Base-by-base conservation (phyloP, 345 rosid genomes). In the Pugionium dolabratum region DNA sequence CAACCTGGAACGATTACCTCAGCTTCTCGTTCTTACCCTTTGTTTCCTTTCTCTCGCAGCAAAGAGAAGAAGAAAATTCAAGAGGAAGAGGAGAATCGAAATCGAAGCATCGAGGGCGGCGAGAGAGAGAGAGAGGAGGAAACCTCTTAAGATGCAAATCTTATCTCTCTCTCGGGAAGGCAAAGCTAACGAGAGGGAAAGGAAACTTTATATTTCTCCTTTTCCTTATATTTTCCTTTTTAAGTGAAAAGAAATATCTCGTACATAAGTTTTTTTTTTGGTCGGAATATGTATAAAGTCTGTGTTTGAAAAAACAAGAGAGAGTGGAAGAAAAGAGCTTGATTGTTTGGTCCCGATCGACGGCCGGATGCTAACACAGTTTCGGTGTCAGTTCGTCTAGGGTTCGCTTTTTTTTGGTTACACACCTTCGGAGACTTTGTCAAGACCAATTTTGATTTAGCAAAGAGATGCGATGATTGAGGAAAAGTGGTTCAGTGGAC, bases 181-280 rank as follows among this genome's bases (percentile, higher is more conserved):
- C 72, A 48, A 40, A 25, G 72, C 50, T 36, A 68, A 30, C 58
- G 59, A 68, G 72, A 58, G 65, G 72, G 58, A 58, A 68, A 58
- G 72, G 51, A 68, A 58, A 57, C 50, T 68, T 58, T 49, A 68
- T 68, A 57, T 58, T 48, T 58, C 39, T 40, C 49, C 7, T 46
- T 58, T 57, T 40, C 34, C 33, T 42, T 53, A 4, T 26, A 25
- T 67, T 37, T 37, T 54, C 28, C 51, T 54, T 54, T 66, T 69
- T 50, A 7, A 33, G 25, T 40, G 6, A n/a, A 9, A 58, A 1
- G 6, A 68, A 30, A 34, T 44, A 11, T 63, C 48, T 49, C 28
- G n/a, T 28, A n/a, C 51, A 27, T 35, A 3, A 6, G 3, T 35
- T 47, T 26, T 46, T 34, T 34, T 34, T 34, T 34, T 34, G 5